Conservation (phyloP, 2,329 filamentous ascomycete genomes). For the Clonostachys byssicola region DNA sequence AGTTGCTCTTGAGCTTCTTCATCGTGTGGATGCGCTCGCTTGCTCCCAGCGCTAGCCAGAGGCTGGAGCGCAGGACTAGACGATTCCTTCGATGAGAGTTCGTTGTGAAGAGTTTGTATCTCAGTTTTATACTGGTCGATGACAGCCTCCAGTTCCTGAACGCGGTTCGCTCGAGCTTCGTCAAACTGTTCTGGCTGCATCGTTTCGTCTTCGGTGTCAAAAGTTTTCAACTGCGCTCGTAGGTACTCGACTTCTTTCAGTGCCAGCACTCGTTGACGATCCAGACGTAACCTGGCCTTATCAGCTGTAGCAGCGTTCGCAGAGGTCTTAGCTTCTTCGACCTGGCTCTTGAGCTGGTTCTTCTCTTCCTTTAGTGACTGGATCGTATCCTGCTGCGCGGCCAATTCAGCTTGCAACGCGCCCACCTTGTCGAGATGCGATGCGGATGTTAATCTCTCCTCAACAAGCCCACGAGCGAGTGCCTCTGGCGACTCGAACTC, state of each 20-base stretch:
- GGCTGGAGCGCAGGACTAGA: constrained; percentile 19
- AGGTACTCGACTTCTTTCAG: constrained; percentile 93
- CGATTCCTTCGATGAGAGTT: constrained; percentile 52
- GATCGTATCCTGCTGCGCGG: constrained; percentile 73
- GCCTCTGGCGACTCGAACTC: constrained; percentile 87
- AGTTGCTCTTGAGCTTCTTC: constrained; percentile 66
- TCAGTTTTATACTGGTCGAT: constrained; percentile 84
- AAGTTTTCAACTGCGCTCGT: constrained; percentile 83
- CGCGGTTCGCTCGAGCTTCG: constrained; percentile 66
- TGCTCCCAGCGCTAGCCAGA: constrained; percentile 46
- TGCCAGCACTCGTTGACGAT: constrained; percentile 80
- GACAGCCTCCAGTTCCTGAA: constrained; percentile 79
- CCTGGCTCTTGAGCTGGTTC: constrained; percentile 56
- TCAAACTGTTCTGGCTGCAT: constrained; percentile 80
- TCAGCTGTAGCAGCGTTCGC: constrained; percentile 47
- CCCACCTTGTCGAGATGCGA: constrained; percentile 80
- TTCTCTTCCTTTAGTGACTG: constrained; percentile 69
- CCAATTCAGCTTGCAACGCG: constrained; percentile 70
- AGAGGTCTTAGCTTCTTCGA: constrained; percentile 63
- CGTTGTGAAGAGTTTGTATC: constrained; percentile 67
- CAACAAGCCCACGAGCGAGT: constrained; percentile 77
- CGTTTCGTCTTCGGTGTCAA: constrained; percentile 83
- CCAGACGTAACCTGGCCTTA: constrained; percentile 70
- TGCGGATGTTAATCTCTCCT: constrained; percentile 76
- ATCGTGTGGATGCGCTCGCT: constrained; percentile 61